Base-by-base conservation (phyloP, 1,284 basidiomycete genomes). In the Porogramme epimiltina region DNA sequence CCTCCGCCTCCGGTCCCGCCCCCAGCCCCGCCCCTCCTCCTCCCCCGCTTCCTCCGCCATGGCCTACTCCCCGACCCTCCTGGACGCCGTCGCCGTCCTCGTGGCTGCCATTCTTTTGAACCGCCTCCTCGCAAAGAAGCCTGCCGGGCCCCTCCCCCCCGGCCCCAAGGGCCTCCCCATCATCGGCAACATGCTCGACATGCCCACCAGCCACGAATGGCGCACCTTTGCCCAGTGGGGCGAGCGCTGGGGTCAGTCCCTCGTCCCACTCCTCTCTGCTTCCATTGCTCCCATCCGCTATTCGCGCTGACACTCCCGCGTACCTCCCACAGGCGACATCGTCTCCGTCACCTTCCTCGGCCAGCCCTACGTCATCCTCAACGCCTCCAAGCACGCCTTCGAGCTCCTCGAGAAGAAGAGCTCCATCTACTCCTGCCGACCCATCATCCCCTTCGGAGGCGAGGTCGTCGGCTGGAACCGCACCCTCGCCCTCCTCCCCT, bases 391-490 rank as follows among this genome's bases (percentile, higher is more conserved):
- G 59, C 62, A 72, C 25, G 82, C 84, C 3, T 61, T 71, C 45
- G 83, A 84, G 38, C 73, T 89, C 66, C 74, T 89, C 42, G 84
- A 88, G 64, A 85, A 82, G 69, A 82, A 84, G 61, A 82, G 81
- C 51, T 70, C 78, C n/a, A 79, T 81, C 46, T 88, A 87, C 66
- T 87, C 87, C 5, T 83, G 85, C 59, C 78, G 87, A n/a, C 85
- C 87, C 0, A 68, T 71, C 26, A 54, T 71, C 41, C 47, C 54
- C 5, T 66, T 73, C 63, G 60, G 58, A 23, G 62, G 65, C 45
- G 83, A 88, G 63, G 75, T 87, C 15, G 75, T 84, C 23, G 85
- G 85, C 38, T 88, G 85, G 85, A 81, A 82, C 55, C 73, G 84
- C 52, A 79, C 80, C 0, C 72, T 87, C 25, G 82, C 77, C 16